Base-by-base conservation (phyloP, 176 grass and related monocot species). In the Bolboschoenus planiculmis region DNA sequence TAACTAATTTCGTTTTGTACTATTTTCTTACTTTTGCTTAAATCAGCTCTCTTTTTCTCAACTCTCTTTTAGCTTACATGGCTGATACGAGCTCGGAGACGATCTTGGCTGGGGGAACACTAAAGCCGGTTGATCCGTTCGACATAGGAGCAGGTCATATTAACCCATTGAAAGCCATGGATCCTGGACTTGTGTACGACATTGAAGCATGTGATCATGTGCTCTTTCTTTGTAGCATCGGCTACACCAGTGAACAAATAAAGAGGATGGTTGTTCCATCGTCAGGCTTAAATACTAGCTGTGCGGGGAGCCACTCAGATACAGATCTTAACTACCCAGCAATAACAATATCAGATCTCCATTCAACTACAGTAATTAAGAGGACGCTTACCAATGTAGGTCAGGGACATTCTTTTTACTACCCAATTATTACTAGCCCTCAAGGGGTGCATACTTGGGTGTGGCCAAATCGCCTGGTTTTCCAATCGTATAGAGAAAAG, bases 161-260 rank as follows among this genome's bases (percentile, higher is more conserved):
- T 40, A 88, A 95, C 79, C 96, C 92, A 5, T 60, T 88, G 10
- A 88, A 73, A 11, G 92, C 92, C 20, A 56, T 95, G 48, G 91
- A 99, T 77, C 96, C 96, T 3, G 96, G 96, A 0, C 87, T 99
- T 1, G 89, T 95, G 4, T 99, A 99, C 56, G 96, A 99, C 78
- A 85, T 72, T 0, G 86, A 85, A 72, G 24, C 86, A 1, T 78
- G 86, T 5, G 92, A 93, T 86, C 85, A 99, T 81, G 83, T 93
- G 5, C 33, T 85, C 7, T 95, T 88, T 78, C 91, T 95, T 81
- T 99, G 96, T 79, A 83, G 82, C 89, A 78, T 93, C 23, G 92
- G 92, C 74, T 98, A 95, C 90, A 80, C 87, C 9, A 34, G 80
- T 5, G 9, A 10, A 20, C 90, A 93, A 78, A 92, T 98, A 65